These are phyloP conservation scores for Domatiomyces catenatus DNA, from an alignment of 2,329 filamentous ascomycete genomes.

Conservation along the genomic window DNA sequence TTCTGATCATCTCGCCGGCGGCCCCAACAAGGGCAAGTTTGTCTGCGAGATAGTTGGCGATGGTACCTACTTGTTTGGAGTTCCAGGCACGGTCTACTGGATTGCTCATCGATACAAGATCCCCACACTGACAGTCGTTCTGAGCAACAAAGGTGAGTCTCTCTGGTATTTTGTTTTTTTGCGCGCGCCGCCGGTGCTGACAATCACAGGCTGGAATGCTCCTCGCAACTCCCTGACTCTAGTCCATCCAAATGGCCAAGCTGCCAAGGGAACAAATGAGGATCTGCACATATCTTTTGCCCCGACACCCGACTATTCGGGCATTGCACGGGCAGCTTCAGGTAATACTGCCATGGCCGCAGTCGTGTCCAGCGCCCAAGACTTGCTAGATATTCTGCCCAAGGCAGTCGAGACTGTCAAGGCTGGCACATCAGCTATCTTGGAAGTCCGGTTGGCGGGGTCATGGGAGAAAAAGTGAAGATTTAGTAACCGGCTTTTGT, in stretches of 20 bases:
- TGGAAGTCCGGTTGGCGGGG: slow-evolving; percentile 31
- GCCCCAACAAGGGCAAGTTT: slow-evolving; percentile 38
- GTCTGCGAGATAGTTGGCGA: slow-evolving; percentile 53
- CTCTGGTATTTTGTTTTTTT: no score
- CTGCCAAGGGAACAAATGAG: slow-evolving; percentile 45
- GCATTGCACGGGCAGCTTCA: slow-evolving; percentile 50
- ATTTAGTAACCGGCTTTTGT: no score
- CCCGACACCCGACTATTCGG: slow-evolving; percentile 51
- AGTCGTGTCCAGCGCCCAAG: slow-evolving; percentile 39
- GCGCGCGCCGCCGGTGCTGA: no score
- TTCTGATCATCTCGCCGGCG: slow-evolving; percentile 29
- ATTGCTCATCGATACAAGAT: slow-evolving; percentile 51
- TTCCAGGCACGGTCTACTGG: slow-evolving; percentile 54
- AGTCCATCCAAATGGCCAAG: slow-evolving; percentile 50
- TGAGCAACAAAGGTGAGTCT: slow-evolving; percentile 43
- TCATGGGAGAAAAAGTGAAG: slow-evolving; percentile 5
- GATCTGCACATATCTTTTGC: slow-evolving; percentile 52
- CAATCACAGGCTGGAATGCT: slow-evolving; percentile 45
- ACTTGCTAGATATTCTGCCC: slow-evolving; percentile 39
- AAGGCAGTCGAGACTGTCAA: slow-evolving; percentile 46
- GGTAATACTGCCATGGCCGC: slow-evolving; percentile 46
- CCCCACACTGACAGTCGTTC: slow-evolving; percentile 48
- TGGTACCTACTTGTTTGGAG: slow-evolving; percentile 50
- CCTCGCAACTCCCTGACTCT: slow-evolving; percentile 45
- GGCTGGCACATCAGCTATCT: slow-evolving; percentile 41